Evolutionary conservation across 306 rosid genomes (phyloP), one percentile per base, ranked within the genome.

Genomic region (Cicer pinnatifidum): DNA sequence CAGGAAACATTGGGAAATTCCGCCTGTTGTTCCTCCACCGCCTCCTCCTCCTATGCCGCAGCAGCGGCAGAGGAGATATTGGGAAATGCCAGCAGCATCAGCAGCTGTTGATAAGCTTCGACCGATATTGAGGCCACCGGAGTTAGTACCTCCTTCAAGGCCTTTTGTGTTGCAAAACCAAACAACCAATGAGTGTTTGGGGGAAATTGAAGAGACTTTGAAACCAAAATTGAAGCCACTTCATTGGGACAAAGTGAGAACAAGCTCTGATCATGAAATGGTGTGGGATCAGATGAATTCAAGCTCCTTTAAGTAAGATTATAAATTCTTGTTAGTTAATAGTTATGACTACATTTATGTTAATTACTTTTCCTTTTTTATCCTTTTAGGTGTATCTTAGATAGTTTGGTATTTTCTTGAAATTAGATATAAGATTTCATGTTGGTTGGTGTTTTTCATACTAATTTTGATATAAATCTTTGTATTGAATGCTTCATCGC

Each of bases 181-280:
- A 47, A 74, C 75, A 35, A 75, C 65, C 3, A 58, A 48, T 44
- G 81, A 81, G 9, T 59, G 71, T 11, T 41, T 67, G 76, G 90
- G 78, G 72, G 80, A 67, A 10, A 69, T 7, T 39, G 92, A 86
- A 71, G 96, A 85, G 54, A 73, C 60, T 46, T 81, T 78, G 0
- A 94, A 88, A 44, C 96, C 87, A 0, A 94, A 83, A 81, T 78
- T 94, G 80, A 94, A 91, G 91, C 86, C 97, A 0, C 63, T 94
- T 56, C 96, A 94, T 71, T 89, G 97, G 99, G 97, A 94, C 76
- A 94, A 94, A 87, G 99, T 91, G 8, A 90, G 96, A 84, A 89
- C 99, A 4, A 94, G 90, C 81, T 89, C 97, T 51, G 91, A 89
- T 68, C 87, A 93, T 35, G 97, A 85, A 82, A 91, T 85, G 96